A percentile compares a stretch with the other conserved stretches of the same genome.
These are phyloP conservation scores for Apiospora aurea DNA, from an alignment of 2,329 filamentous ascomycete species.

Conservation along the genomic window DNA sequence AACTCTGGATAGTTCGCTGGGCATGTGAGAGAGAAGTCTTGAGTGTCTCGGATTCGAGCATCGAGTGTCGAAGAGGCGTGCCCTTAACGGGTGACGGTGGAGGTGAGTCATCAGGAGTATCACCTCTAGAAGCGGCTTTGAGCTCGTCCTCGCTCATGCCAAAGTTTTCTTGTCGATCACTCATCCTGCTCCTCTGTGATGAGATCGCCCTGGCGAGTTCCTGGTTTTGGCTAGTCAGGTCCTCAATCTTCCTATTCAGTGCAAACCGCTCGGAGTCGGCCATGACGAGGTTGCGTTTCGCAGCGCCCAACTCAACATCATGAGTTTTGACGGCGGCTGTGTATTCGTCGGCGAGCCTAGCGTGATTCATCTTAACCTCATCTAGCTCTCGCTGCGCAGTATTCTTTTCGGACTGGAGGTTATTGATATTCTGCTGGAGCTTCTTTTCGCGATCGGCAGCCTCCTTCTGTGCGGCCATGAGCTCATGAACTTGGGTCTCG, in stretches of 20 bases:
- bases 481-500: conserved; percentile 89
- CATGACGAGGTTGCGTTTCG: conserved; percentile 80
- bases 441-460: conserved; percentile 83
- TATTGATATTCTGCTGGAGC: conserved; percentile 74
- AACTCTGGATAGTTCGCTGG: conserved; percentile 93
- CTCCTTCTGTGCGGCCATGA: conserved; percentile 76
- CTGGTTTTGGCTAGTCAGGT: conserved; percentile 86
- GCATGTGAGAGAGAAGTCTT: conserved; percentile 94
- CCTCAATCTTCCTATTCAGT: conserved; percentile 85
- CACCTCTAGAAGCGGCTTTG: conserved; percentile 70
- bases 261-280: conserved; percentile 80
- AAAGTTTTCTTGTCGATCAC: conserved; percentile 68
- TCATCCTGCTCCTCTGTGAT: conserved; percentile 70
- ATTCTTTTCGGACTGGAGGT: conserved; percentile 77
- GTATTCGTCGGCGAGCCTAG: conserved; percentile 84
- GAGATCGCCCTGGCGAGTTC: conserved; percentile 88
- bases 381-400: conserved; percentile 85
- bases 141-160: conserved; percentile 68
- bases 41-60: conserved; percentile 93
- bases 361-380: conserved; percentile 81
- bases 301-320: conserved; percentile 84
- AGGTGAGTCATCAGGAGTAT: conserved; percentile 88
- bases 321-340: conserved; percentile 79
- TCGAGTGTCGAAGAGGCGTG: conserved; percentile 81
- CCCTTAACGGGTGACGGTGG: conserved; percentile 90